Evolutionary conservation across 805 yeast genomes (phyloP), one percentile per base, ranked within the genome.

Genomic region (Suhomyces emberorum): DNA sequence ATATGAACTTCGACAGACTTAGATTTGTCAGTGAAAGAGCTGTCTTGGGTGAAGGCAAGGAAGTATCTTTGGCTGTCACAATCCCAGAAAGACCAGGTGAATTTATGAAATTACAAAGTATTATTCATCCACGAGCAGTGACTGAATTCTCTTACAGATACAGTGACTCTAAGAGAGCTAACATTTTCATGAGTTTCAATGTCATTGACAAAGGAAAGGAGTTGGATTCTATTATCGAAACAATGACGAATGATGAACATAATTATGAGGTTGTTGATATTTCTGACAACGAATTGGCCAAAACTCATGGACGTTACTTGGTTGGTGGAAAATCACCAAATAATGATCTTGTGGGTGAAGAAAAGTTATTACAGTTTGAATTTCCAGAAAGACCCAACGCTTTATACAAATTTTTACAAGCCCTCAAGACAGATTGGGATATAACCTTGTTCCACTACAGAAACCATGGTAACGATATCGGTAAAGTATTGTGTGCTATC

Each of bases 331-430:
- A 83, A 42, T 77, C 89, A 0, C 59, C 60, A 17, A 32, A 25
- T 1, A 43, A 35, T n/a, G 62, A 70, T 15, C 56, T 61, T 38
- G 78, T 85, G 14, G 72, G 77, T 19, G 73, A 86, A 46, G 99
- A 93, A 62, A 79, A 82, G 50, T 63, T 93, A 23, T 77, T 80
- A 49, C 74, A 83, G 32, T 93, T 93, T 52, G 96, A 88, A 61
- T 95, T 93, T 70, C 99, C 99, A 10, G 99, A 93, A 56, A 81
- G 93, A 54, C 98, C 98, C 2, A 95, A 96, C 32, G 97, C 98
- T 1, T 71, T 93, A 52, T 77, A 83, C 19, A 83, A 76, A 40
- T 93, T 93, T 65, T 72, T 93, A 52, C 74, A 73, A 18, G 72
- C 81, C 12, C 63, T 93, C 55, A 77, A 82, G 52, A 72, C 74